Evolutionary conservation across 2,329 filamentous ascomycete species (phyloP).

Genomic region (Fusarium veterinarium): DNA sequence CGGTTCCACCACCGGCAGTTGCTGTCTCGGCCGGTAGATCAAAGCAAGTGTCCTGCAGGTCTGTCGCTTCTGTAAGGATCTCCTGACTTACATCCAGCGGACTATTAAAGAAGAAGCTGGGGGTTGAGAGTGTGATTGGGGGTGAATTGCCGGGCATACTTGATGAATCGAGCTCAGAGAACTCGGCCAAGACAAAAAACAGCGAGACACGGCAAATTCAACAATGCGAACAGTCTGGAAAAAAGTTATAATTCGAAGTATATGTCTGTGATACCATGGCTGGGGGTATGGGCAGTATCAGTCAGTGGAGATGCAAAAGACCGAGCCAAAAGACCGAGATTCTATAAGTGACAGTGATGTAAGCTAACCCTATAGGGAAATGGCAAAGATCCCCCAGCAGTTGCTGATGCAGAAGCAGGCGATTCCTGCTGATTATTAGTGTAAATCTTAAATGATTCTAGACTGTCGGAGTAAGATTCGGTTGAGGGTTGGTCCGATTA

Average conservation of each 20-base stretch:
- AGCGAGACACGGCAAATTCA: conserved; percentile 25
- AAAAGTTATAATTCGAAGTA: not conserved
- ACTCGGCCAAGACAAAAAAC: not conserved
- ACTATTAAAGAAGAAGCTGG: conserved; percentile 32
- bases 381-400: not conserved
- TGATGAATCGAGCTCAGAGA: not conserved
- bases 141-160: conserved; percentile 18
- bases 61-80: not conserved
- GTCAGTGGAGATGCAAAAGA: conserved; percentile 20
- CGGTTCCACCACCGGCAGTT: conserved; percentile 7
- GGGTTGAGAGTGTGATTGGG: conserved; percentile 20
- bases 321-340: conserved; percentile 32
- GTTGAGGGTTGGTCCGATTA: conserved; percentile 15
- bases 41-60: conserved; percentile 2
- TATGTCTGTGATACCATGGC: not conserved
- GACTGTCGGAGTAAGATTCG: conserved; percentile 12
- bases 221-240: not conserved
- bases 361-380: conserved; percentile 14
- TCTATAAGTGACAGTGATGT: conserved; percentile 2
- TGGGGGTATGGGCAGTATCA: not conserved
- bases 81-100: conserved; percentile 19
- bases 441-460: not conserved
- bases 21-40: not conserved
- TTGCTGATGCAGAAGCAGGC: not conserved
- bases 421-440: not conserved